Evolutionary conservation across 2,329 filamentous ascomycete genomes (phyloP), one percentile per base, ranked within the genome.

Genomic region (Fusarium siculi): DNA sequence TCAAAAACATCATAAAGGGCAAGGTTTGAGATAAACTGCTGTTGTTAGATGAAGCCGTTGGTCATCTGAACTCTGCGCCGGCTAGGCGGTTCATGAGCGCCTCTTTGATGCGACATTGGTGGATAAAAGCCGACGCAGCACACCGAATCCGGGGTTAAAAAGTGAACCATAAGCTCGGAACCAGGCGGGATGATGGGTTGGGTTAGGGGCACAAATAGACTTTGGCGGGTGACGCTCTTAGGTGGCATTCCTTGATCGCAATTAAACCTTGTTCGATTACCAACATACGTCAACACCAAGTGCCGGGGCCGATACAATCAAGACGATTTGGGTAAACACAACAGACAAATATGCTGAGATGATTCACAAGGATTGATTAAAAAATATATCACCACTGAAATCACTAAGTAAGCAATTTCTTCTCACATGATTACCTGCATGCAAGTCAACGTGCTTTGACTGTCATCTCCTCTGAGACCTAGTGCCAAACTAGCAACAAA

Each of bases 341-440:
- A 25, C 2, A 21, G 32, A 18, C 21, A 21, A 54, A 25, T 18
- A 10, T 40, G 23, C 15, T 14, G 5, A 7, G 2, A 18, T 2
- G 5, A 18, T 28, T 34, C 11, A 15, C 0, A 34, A 19, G 5
- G 1, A 23, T 34, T 14, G 0, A 34, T 0, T 2, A 8, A 8
- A 23, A 1, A 23, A 23, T 15, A 14, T 0, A 12, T 4, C 1
- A 18, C 7, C 5, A 7, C 7, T 23, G 15, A 8, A n/a, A 18
- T 49, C 5, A 18, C 15, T 1, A 12, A 49, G 15, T 9, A 32
- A n/a, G 9, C 2, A 32, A 3, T 7, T 32, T 23, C 10, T n/a
- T 9, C 21, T 28, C 2, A 2, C 32, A 15, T 25, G 7, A 12
- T 16, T 8, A 11, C 23, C 12, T 7, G 19, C 9, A 14, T 4